Evolutionary conservation across 805 yeast species (phyloP), one percentile per base, ranked within the genome.

Genomic region (Priceomyces melissophilus): DNA sequence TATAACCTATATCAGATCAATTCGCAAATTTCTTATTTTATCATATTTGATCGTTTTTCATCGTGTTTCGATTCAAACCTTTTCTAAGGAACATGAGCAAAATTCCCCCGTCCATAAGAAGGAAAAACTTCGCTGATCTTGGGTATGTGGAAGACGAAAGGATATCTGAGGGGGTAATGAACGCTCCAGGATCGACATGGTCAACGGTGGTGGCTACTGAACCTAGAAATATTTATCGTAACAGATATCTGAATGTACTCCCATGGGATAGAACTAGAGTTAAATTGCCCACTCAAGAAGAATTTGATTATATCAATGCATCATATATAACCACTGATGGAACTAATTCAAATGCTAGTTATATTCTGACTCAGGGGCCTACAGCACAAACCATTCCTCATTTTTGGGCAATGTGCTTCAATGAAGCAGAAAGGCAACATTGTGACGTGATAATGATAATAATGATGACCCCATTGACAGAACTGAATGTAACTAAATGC

Each of bases 311-410:
- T 45, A 65, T 67, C 29, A 69, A 69, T 47, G 75, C 75, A 9
- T 65, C 71, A 17, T 53, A 57, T 39, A 54, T 68, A 16, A 32
- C 41, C 2, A 32, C 61, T 50, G 35, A 45, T 8, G 17, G 17
- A 20, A 5, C 25, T 8, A 44, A 41, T 28, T 23, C 35, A 20
- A 37, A 41, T 10, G 20, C 39, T 4, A 48, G 45, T n/a, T 84
- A 81, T 55, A 81, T 85, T 26, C 86, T 88, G 0, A 69, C 84
- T 2, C 95, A 85, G 53, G 95, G 91, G 2, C 81, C 81, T 2
- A 54, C 69, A n/a, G 36, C 43, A 0, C 35, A 41, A 11, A 75
- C 80, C 1, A 50, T 55, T 11, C 63, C 58, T 31, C 70, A 69
- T 36, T 77, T 77, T 49, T 76, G 81, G 81, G 60, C 69, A 30